Evolutionary conservation across 495 filamentous ascomycete species (phyloP).

Genomic region (Peziza echinospora): DNA sequence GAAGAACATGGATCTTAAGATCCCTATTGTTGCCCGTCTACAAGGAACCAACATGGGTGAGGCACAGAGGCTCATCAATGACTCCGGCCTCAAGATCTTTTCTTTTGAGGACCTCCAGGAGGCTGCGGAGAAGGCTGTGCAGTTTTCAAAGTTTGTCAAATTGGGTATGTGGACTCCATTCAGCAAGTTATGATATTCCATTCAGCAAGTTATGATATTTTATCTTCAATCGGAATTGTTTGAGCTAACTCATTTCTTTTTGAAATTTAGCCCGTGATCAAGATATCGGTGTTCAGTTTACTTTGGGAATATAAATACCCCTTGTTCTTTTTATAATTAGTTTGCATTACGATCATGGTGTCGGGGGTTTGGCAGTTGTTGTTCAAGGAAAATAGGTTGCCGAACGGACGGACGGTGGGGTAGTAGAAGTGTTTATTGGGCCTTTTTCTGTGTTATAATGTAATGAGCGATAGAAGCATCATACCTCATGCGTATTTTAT

Average conservation of each 20-base stretch:
- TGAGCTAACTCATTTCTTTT: conserved; percentile 6
- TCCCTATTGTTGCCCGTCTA: conserved; percentile 85
- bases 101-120: conserved; percentile 94
- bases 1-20: conserved; percentile 77
- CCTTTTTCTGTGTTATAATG: too few relatives aligned
- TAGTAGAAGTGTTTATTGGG: too few relatives aligned
- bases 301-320: conserved; percentile 86
- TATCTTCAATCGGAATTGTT: background rate
- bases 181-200: too few relatives aligned
- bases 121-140: conserved; percentile 93
- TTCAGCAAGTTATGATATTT: background rate
- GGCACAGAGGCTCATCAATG: conserved; percentile 82
- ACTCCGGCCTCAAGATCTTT: conserved; percentile 98
- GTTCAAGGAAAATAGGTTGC: too few relatives aligned
- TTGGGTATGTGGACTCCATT: too few relatives aligned
- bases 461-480: too few relatives aligned
- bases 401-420: too few relatives aligned
- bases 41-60: conserved; percentile 98
- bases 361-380: too few relatives aligned
- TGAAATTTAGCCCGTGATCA: conserved; percentile 77
- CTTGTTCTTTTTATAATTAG: too few relatives aligned
- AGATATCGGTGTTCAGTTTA: conserved; percentile 95
- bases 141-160: conserved; percentile 98
- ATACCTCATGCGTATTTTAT: too few relatives aligned
- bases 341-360: too few relatives aligned